A percentile compares a stretch with the other conserved stretches of the same genome.
These are phyloP conservation scores for Buddleja alternifolia DNA, from an alignment of 257 asterid species.

Conservation along the genomic window DNA sequence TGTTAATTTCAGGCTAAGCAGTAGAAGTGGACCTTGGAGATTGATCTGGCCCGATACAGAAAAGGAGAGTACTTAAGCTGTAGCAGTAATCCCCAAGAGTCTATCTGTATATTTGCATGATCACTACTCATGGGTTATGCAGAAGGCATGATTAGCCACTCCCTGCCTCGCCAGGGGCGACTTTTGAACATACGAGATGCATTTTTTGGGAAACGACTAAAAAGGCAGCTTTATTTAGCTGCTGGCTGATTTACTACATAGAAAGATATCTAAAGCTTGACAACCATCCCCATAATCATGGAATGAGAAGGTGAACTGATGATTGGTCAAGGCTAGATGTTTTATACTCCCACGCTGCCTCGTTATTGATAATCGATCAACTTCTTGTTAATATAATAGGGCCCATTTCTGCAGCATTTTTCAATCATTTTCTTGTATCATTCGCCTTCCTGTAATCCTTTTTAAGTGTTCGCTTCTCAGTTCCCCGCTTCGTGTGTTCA, in stretches of 20 bases:
- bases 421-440: no score
- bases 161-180: slow-evolving; percentile 31
- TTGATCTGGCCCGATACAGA: slow-evolving; percentile 54
- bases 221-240: neutral
- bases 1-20: slow-evolving; percentile 59
- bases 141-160: slow-evolving; percentile 12
- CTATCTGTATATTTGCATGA: neutral
- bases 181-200: slow-evolving; percentile 26
- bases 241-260: no score
- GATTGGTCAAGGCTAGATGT: neutral
- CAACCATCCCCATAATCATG: neutral
- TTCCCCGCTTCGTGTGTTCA: no score
- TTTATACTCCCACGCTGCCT: neutral
- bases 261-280: neutral
- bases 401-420: neutral
- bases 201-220: neutral
- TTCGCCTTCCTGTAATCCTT: no score
- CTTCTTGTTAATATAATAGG: neutral
- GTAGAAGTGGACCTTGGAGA: slow-evolving; percentile 86
- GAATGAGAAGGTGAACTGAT: neutral
- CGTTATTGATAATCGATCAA: neutral
- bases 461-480: no score
- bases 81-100: neutral
- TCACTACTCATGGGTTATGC: neutral
- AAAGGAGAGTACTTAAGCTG: slow-evolving; percentile 43